phyloP scores from a whole-genome alignment of 139 green algal genomes.

The Haematococcus sp. region DNA sequence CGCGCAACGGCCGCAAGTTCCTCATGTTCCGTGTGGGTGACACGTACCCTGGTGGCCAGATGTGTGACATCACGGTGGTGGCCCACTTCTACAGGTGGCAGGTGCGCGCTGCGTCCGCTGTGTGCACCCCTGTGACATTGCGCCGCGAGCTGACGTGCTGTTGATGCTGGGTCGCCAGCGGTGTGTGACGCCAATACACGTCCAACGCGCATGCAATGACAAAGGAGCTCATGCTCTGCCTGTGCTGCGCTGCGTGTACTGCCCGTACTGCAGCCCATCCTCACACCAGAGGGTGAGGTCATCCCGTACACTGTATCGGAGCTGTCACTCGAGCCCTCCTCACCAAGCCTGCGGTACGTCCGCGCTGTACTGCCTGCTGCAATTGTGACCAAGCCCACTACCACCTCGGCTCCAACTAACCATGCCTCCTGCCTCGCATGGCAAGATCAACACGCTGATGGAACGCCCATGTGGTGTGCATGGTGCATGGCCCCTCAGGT shows the following conservation, averaged over 20 bases:
- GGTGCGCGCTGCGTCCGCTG: background rate
- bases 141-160: too few relatives aligned
- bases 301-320: constrained; percentile 35
- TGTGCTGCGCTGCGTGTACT: too few relatives aligned
- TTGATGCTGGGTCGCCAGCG: too few relatives aligned
- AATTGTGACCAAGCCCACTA: too few relatives aligned
- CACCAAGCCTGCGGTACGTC: constrained; percentile 17
- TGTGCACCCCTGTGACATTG: too few relatives aligned
- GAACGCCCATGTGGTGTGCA: constrained; percentile 13
- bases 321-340: constrained; percentile 13
- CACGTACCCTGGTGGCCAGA: constrained; percentile 70
- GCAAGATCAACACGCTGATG: too few relatives aligned
- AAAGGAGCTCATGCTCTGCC: too few relatives aligned
- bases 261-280: background rate
- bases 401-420: too few relatives aligned
- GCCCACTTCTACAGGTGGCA: constrained; percentile 77
- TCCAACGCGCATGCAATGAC: too few relatives aligned
- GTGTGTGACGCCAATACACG: too few relatives aligned
- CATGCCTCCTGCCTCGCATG: too few relatives aligned
- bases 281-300: constrained; percentile 30
- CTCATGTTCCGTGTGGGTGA: constrained; percentile 60
- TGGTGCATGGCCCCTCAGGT: constrained; percentile 29
- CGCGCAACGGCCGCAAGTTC: constrained; percentile 18
- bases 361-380: too few relatives aligned
- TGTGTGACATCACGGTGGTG: constrained; percentile 55